Percentiles rank a stretch among this genome's conserved stretches.
Conservation (phyloP, 352 stramenopile species). For the Bremia lactucae region DNA sequence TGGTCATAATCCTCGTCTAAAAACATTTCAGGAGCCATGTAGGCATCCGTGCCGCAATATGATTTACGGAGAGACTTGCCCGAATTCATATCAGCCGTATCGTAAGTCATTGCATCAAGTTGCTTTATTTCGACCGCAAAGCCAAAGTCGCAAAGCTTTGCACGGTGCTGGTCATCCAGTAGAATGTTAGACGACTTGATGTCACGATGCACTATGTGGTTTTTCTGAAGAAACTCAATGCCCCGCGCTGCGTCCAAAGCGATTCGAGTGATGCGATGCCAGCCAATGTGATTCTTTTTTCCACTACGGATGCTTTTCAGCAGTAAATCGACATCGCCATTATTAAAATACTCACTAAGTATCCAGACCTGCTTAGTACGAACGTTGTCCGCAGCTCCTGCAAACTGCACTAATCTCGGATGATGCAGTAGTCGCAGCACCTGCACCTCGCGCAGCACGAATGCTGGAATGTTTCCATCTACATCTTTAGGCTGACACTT, state of each 20-base stretch:
- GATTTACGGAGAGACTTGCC: conserved; percentile 58
- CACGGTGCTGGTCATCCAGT: conserved; percentile 54
- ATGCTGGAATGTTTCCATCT: conserved; percentile 52
- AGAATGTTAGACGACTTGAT: conserved; percentile 87
- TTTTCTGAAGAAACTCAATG: conserved; percentile 92
- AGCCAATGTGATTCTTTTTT: conserved; percentile 40
- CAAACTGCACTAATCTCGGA: conserved; percentile 65
- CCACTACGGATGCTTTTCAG: conserved; percentile 46
- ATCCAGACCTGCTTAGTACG: conserved; percentile 75
- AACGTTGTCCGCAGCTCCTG: conserved; percentile 56
- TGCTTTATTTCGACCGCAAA: conserved; percentile 67
- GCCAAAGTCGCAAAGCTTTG: conserved; percentile 81
- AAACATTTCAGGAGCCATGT: conserved; percentile 81
- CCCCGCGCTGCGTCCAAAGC: conserved; percentile 77
- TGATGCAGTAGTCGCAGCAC: conserved; percentile 57
- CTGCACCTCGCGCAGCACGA: conserved; percentile 71
- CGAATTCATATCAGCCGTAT: conserved; percentile 16
- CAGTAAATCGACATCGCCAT: conserved; percentile 64
- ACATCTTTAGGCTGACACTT: conserved; percentile 81
- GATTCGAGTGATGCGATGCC: conserved; percentile 49
- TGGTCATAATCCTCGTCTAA: conserved; percentile 79
- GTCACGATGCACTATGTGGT: conserved; percentile 70
- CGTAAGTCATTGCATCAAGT: conserved; percentile 15
- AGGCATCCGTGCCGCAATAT: conserved; percentile 80
- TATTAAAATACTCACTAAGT: conserved; percentile 67